These are phyloP conservation scores for Babesia gibsoni DNA, from an alignment of 169 alveolate species.

Conservation along the genomic window DNA sequence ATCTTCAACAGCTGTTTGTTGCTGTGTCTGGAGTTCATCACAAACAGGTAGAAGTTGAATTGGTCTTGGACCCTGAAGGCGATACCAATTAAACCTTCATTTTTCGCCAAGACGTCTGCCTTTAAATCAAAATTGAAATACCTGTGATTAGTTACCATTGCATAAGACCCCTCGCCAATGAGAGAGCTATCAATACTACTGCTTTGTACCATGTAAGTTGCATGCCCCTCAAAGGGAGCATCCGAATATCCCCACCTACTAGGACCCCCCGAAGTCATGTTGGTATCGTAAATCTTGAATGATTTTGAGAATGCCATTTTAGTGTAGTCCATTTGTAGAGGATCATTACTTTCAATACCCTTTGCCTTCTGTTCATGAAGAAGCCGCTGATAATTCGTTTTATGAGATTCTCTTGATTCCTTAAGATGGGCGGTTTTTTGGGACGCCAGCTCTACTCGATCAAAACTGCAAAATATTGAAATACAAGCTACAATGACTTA, in stretches of 20 bases:
- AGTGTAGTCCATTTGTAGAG: constrained; percentile 72
- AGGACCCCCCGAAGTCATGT: constrained; percentile 68
- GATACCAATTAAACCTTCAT: constrained; percentile 81
- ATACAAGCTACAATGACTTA: constrained; percentile 61
- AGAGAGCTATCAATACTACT: constrained; percentile 70
- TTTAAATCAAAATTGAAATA: constrained; percentile 77
- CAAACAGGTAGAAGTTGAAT: constrained; percentile 80
- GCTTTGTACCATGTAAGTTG: constrained; percentile 79
- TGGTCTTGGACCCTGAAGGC: constrained; percentile 83
- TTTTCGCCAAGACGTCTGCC: constrained; percentile 74
- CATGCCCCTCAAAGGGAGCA: constrained; percentile 77
- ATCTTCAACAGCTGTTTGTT: constrained; percentile 76
- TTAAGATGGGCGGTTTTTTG: constrained; percentile 64
- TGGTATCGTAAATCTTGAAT: constrained; percentile 78
- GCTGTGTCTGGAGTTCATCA: constrained; percentile 73
- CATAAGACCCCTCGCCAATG: constrained; percentile 81
- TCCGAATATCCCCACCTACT: constrained; percentile 86
- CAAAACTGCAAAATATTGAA: constrained; percentile 67
- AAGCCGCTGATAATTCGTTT: constrained; percentile 28
- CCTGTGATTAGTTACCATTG: constrained; percentile 75
- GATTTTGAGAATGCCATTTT: constrained; percentile 79
- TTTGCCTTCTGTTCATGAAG: constrained; percentile 67
- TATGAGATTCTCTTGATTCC: constrained; percentile 26
- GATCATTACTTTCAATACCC: constrained; percentile 73
- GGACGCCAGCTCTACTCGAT: constrained; percentile 69